Evolutionary conservation across 208 protist species (phyloP).

Genomic region (Herpetomonas tarakana): DNA sequence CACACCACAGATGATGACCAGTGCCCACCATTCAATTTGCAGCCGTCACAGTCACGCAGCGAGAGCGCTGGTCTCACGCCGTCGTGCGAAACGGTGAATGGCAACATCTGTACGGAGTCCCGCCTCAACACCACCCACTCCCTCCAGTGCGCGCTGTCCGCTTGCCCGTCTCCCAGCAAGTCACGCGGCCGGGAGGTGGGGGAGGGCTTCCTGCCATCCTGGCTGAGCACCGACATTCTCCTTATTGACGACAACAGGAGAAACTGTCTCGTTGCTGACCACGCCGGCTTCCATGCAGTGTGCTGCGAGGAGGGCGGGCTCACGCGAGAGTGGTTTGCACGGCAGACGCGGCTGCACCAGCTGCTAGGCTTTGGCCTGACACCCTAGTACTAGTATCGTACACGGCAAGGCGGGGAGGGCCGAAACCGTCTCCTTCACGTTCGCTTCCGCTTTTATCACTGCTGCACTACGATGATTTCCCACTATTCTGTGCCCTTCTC

Average conservation of each 20-base stretch:
- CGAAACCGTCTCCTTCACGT: too few relatives aligned
- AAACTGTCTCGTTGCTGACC: conserved; percentile 27
- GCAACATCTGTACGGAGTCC: neutral
- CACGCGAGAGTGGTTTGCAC: conserved; percentile 20
- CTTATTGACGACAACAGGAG: conserved; percentile 38
- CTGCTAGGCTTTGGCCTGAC: conserved; percentile 23
- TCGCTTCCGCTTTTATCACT: too few relatives aligned
- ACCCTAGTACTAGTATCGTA: too few relatives aligned
- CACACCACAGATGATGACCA: neutral
- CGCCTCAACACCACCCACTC: too few relatives aligned
- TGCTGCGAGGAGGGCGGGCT: conserved; percentile 25
- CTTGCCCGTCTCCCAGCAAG: neutral
- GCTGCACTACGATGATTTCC: too few relatives aligned
- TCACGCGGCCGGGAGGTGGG: too few relatives aligned
- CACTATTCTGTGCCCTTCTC: too few relatives aligned
- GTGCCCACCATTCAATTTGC: neutral
- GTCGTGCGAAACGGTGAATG: neutral
- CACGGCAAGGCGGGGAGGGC: too few relatives aligned
- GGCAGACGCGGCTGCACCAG: conserved; percentile 13
- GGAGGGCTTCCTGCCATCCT: conserved; percentile 13
- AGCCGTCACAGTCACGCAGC: neutral
- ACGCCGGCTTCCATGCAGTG: conserved; percentile 31
- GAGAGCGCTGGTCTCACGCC: neutral
- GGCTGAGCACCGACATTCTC: conserved; percentile 39
- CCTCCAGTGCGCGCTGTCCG: neutral